phyloP scores from a whole-genome alignment of 2,329 filamentous ascomycete genomes.

The Bimuria novae-zelandiae region DNA sequence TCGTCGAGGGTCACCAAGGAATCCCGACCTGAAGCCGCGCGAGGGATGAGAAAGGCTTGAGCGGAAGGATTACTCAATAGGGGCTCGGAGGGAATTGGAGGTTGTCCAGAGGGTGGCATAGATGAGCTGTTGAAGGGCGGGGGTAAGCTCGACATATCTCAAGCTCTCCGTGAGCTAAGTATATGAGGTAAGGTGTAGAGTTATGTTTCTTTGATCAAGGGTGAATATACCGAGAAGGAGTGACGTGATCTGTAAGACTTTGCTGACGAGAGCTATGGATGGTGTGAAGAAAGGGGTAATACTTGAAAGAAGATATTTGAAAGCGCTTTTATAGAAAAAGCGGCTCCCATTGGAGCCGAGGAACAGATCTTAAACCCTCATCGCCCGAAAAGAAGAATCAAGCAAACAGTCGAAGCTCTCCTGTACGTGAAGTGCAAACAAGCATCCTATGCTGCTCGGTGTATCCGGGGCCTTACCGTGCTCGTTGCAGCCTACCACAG shows the following conservation, averaged over 20 bases:
- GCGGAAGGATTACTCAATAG: conserved; percentile 2
- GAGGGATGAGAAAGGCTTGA: conserved; percentile 2
- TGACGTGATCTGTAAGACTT: not conserved
- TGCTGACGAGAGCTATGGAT: not conserved
- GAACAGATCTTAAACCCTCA: no score
- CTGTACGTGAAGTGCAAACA: no score
- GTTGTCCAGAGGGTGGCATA: no score
- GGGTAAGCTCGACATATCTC: no score
- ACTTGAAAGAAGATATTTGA: not conserved
- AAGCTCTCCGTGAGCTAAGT: no score
- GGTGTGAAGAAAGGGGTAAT: not conserved
- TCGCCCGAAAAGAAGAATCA: no score
- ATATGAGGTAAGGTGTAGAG: no score
- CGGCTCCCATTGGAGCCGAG: not conserved
- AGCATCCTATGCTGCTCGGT: no score
- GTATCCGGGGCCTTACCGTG: no score
- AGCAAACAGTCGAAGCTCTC: no score
- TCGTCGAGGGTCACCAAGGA: conserved; percentile 7
- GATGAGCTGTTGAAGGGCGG: not conserved
- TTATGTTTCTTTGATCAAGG: no score
- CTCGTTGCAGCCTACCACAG: not conserved
- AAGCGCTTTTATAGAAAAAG: not conserved
- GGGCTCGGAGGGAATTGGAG: conserved; percentile 1
- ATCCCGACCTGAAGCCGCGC: conserved; percentile 6
- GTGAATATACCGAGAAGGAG: no score